These are phyloP conservation scores for Xylaria sp. DNA, from an alignment of 2,329 filamentous ascomycete genomes.

Conservation along the genomic window DNA sequence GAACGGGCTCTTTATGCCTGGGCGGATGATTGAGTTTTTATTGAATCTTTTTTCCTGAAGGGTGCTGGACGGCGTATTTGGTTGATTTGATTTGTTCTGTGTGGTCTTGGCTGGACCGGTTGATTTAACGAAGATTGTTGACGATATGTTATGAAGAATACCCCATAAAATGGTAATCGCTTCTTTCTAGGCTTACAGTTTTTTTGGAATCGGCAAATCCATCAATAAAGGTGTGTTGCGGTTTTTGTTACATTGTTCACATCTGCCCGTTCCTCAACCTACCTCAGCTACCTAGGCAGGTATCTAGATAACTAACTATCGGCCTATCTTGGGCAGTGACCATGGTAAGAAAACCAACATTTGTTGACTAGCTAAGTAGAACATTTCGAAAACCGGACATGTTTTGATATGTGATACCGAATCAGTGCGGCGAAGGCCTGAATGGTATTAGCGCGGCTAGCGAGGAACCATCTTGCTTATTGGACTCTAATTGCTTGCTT, in stretches of 20 bases:
- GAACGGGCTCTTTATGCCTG: slow-evolving; percentile 20
- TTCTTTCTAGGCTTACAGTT: slow-evolving; percentile 16
- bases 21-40: slow-evolving; percentile 23
- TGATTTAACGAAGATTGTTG: slow-evolving; percentile 23
- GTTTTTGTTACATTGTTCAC: slow-evolving; percentile 17
- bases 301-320: background rate
- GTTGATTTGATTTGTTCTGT: slow-evolving; percentile 18
- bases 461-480: background rate
- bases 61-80: slow-evolving; percentile 15
- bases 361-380: background rate
- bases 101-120: slow-evolving; percentile 7
- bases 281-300: background rate
- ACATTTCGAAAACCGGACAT: background rate
- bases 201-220: slow-evolving; percentile 12
- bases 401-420: background rate
- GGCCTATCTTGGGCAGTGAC: background rate
- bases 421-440: background rate
- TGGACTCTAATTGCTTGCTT: slow-evolving; percentile 1
- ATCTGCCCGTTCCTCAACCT: background rate
- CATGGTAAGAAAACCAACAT: background rate
- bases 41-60: background rate
- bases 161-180: slow-evolving; percentile 23
- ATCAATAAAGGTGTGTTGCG: slow-evolving; percentile 33
- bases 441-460: background rate
- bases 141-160: slow-evolving; percentile 27